A percentile compares a stretch with the other conserved stretches of the same genome.
These are phyloP conservation scores for Camelina hispida DNA, from an alignment of 345 rosid genomes.

Conservation along the genomic window DNA sequence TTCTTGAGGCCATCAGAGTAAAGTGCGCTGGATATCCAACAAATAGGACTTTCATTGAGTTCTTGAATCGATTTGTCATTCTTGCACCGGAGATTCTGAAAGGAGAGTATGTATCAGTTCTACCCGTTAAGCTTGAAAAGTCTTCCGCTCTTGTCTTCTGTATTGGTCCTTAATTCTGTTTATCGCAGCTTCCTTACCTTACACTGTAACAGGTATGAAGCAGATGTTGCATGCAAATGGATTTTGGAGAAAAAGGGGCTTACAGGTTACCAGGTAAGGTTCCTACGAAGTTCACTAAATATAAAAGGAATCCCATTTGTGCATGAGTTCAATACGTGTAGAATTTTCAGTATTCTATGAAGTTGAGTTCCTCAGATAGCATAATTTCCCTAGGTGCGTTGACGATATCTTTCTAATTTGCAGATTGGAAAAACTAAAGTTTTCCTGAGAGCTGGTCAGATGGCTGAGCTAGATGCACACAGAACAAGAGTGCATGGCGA, in stretches of 20 bases:
- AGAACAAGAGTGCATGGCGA: constrained; percentile 57
- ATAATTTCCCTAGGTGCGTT: constrained; percentile 11
- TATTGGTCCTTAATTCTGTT: constrained; percentile 36
- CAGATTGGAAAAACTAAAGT: constrained; percentile 84
- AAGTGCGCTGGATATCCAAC: constrained; percentile 91
- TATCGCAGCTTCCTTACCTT: constrained; percentile 27
- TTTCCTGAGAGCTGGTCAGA: constrained; percentile 79
- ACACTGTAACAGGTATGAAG: constrained; percentile 61
- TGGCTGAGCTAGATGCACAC: constrained; percentile 81
- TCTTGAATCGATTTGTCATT: constrained; percentile 62
- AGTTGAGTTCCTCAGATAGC: constrained; percentile 30
- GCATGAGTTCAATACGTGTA: constrained; percentile 15
- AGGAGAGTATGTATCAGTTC: constrained; percentile 59
- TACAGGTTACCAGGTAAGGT: constrained; percentile 70
- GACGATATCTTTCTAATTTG: constrained; percentile 34
- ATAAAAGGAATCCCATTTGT: constrained; percentile 5
- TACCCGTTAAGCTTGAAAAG: constrained; percentile 13
- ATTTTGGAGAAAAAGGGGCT: constrained; percentile 72
- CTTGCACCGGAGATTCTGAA: constrained; percentile 69
- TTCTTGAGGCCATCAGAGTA: constrained; percentile 89
- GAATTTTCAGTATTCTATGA: constrained; percentile 9
- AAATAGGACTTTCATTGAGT: constrained; percentile 67
- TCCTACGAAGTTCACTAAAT: constrained; percentile 25
- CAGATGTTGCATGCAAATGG: constrained; percentile 74
- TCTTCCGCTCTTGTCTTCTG: constrained; percentile 27